Evolutionary conservation across 2,329 filamentous ascomycete genomes (phyloP), one percentile per base, ranked within the genome.

Genomic region (Xylariaceae sp.): DNA sequence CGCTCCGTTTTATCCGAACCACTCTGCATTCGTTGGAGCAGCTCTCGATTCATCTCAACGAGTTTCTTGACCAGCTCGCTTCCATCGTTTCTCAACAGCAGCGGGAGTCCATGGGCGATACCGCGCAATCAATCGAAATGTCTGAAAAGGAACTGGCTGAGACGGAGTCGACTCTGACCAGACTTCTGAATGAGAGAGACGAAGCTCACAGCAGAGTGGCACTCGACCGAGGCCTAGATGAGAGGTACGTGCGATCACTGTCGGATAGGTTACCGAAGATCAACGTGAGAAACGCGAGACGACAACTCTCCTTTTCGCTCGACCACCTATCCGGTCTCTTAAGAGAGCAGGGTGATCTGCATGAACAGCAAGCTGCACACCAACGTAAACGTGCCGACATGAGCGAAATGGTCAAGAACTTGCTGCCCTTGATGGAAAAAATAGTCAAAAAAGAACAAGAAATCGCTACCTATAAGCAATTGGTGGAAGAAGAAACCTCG

Each of bases 391-490:
- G 15, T n/a, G 6, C 11, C 4, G 35, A 35, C 1, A 34, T 30
- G 10, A 49, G 13, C 5, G 45, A 64, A 30, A 30, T 5, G 15
- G 53, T 35, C 8, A 55, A 45, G 56, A 34, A 48, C 10, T 9
- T 34, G 13, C 50, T 30, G 2, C 18, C 45, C 1, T 11, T 51
- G 37, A 9, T 42, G 10, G 39, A 58, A 34, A 55, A 30, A 1
- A 23, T 66, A 2, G 58, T 57, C 0, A 52, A 57, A 17, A 63
- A 59, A 23, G 57, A 66, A 44, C 61, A 54, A 6, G 64, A 67
- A 44, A 61, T 67, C 7, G n/a, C 48, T 17, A 65, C 51, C 6
- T 66, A 62, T 35, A 35, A 58, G 53, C 55, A 47, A 11, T 51
- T 65, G 4, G 42, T 68, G 5, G 34, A 61, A 42, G 58, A 63